Base-by-base conservation (phyloP, 2,329 filamentous ascomycete genomes). In the Cordyceps militaris region DNA sequence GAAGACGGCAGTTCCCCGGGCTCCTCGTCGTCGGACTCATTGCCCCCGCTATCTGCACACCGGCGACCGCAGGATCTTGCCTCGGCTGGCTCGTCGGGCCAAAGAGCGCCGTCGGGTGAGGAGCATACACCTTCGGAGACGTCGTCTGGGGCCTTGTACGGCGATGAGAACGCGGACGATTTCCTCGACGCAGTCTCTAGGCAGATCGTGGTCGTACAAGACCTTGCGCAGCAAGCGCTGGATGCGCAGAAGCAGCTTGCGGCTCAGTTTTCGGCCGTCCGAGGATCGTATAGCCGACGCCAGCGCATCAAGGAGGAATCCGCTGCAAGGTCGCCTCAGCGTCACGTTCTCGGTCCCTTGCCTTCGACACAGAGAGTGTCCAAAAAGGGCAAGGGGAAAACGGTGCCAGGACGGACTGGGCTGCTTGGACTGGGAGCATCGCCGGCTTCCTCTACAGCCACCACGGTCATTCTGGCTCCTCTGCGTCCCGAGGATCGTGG, bases 311-410 rank as follows among this genome's bases (percentile, higher is more conserved):
- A 38, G 6, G 36, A 23, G 7, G 7, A 9, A 9, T 53, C 21
- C 11, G 11, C 40, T 1, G 40, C 14, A 11, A 19, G 19, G 21
- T n/a, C 40, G 19, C 9, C n/a, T 5, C 40, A 54, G 40, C 51
- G 40, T 8, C 51, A 40, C 13, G 51, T 54, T 11, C 40, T 54
- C 21, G 51, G 40, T n/a, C 51, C 51, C 14, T 11, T 44, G 26
- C 51, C 40, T n/a, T 54, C 51, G 28, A 19, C 30, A 21, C 51
- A 46, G 26, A 34, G 51, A 11, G 42, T 54, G 28, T 54, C 51
- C 28, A 54, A 54, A 14, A 54, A 14, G 3, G 51, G 21, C 28
- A 19, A 13, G 10, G 28, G 13, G 40, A 14, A 23, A 36, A 13
- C 24, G 38, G 28, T 40, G n/a, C 3, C 34, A 7, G 34, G 34